Evolutionary conservation across 148 eudicot genomes (phyloP).

Genomic region (Amaranthus cruentus): DNA sequence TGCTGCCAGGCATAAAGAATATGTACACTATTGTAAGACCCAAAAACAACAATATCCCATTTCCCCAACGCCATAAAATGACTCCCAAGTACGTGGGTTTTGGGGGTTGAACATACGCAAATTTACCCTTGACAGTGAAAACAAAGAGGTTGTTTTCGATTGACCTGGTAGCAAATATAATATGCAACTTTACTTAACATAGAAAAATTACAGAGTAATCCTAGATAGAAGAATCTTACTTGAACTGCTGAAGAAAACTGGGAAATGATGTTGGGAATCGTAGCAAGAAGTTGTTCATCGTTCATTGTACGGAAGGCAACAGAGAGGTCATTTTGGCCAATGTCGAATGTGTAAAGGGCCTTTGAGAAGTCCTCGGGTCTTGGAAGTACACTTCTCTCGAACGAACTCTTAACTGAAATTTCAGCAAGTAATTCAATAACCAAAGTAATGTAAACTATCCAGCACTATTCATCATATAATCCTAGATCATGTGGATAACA

Average conservation of each 20-base stretch:
- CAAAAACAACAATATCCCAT: background rate
- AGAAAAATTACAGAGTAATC: background rate
- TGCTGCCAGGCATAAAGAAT: conserved; percentile 29
- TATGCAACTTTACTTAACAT: too few species aligned
- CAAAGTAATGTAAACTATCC: background rate
- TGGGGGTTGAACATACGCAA: too few species aligned
- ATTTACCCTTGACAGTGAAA: too few species aligned
- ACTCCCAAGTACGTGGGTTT: too few species aligned
- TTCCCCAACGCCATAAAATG: too few species aligned
- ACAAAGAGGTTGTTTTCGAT: too few species aligned
- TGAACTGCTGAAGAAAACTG: conserved; percentile 48
- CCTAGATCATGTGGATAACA: background rate
- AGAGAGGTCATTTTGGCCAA: conserved; percentile 74
- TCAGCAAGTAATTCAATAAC: background rate
- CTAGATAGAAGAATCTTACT: conserved; percentile 30
- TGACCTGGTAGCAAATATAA: too few species aligned
- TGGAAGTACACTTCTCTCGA: conserved; percentile 43
- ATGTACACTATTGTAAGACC: background rate
- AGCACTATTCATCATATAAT: background rate
- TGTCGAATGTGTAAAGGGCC: conserved; percentile 72
- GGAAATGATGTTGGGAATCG: conserved; percentile 40
- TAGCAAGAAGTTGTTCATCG: conserved; percentile 33
- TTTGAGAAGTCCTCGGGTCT: conserved; percentile 49
- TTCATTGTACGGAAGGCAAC: conserved; percentile 46
- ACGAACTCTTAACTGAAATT: conserved; percentile 26